Percentiles rank a stretch among this genome's conserved stretches.
Evolutionary conservation across 495 filamentous ascomycete species (phyloP).

Genomic region (Penicillium salamii): DNA sequence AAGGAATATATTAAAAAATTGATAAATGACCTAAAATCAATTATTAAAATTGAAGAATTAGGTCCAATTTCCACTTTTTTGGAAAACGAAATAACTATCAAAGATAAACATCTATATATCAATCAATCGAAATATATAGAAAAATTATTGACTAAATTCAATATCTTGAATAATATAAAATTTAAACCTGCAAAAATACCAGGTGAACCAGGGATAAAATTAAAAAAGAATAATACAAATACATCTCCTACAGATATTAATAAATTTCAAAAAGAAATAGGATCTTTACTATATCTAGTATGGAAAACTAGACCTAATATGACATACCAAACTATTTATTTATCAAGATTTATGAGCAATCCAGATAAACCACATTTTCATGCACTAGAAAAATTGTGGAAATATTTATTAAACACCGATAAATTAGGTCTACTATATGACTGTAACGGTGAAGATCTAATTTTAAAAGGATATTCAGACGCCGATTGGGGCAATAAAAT

Average conservation of each 20-base stretch:
- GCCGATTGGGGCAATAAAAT: not conserved
- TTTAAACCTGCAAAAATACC: not conserved
- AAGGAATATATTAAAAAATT: not conserved
- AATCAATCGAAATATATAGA: not conserved
- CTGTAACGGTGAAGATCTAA: not conserved
- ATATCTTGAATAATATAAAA: not conserved
- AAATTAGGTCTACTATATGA: not conserved
- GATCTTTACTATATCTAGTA: not conserved
- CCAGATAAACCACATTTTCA: not conserved
- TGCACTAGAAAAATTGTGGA: not conserved
- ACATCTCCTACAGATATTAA: not conserved
- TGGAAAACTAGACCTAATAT: not conserved
- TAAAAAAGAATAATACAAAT: not conserved
- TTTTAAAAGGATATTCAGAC: not conserved
- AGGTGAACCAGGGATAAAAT: not conserved
- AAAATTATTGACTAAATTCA: not conserved
- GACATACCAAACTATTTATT: not conserved
- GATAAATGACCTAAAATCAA: not conserved
- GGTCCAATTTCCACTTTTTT: not conserved
- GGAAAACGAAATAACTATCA: not conserved
- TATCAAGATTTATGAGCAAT: not conserved
- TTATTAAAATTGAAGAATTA: not conserved
- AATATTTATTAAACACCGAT: not conserved
- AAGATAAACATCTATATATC: not conserved
- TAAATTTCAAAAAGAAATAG: not conserved